These are phyloP conservation scores for Wallacemonas collosoma DNA, from an alignment of 208 protist genomes.

Conservation along the genomic window DNA sequence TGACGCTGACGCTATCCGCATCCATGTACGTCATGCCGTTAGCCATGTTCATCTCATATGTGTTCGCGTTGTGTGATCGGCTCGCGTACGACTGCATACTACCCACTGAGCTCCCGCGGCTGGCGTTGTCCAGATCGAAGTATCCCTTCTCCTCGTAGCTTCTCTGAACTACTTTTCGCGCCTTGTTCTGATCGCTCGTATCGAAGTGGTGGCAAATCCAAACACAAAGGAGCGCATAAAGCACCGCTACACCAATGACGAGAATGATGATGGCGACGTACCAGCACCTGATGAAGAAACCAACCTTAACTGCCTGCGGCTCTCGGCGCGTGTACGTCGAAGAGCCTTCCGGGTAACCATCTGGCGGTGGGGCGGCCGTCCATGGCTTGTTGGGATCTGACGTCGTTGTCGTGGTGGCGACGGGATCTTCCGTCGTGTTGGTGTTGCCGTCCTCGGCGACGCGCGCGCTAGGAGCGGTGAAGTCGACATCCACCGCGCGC, in stretches of 20 bases:
- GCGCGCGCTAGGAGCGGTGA: neutral
- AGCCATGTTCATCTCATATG: slow-evolving; percentile 14
- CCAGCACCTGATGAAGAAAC: slow-evolving; percentile 35
- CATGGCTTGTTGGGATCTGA: slow-evolving; percentile 10
- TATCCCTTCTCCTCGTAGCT: slow-evolving; percentile 31
- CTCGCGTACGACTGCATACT: neutral
- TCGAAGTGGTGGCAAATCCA: slow-evolving; percentile 38
- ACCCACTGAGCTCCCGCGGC: neutral
- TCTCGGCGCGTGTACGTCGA: slow-evolving; percentile 18
- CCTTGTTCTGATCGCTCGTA: slow-evolving; percentile 29
- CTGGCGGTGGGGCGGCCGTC: neutral
- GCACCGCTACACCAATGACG: slow-evolving; percentile 18
- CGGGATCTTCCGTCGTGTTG: slow-evolving; percentile 10
- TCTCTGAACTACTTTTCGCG: slow-evolving; percentile 33
- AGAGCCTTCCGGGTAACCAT: slow-evolving; percentile 15
- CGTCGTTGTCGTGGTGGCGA: neutral
- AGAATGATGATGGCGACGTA: slow-evolving; percentile 44
- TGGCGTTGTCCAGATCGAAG: slow-evolving; percentile 24
- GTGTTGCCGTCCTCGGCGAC: neutral
- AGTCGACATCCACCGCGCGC: neutral
- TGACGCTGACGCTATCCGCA: slow-evolving; percentile 4
- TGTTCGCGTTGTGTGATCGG: neutral
- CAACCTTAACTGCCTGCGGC: neutral
- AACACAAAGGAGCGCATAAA: slow-evolving; percentile 30
- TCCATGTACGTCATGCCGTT: slow-evolving; percentile 7